phyloP scores from a whole-genome alignment of 495 filamentous ascomycete genomes.

The Neurospora hispaniola region DNA sequence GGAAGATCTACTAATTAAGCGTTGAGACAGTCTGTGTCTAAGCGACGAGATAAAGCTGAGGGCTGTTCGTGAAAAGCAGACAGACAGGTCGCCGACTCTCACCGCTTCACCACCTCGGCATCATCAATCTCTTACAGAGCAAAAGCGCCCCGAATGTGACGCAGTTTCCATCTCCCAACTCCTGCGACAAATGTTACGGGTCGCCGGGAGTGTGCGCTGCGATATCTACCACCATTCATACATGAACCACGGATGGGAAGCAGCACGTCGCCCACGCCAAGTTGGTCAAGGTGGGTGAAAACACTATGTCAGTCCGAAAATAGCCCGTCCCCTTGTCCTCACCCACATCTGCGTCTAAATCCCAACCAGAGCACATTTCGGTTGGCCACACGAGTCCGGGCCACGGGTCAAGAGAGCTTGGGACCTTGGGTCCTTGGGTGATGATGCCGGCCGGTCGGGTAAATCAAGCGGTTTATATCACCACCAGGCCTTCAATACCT shows the following conservation, averaged over 20 bases:
- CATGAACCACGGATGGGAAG: conserved; percentile 5
- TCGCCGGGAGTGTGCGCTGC: not conserved
- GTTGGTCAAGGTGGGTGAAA: conserved; percentile 2
- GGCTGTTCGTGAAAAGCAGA: not conserved
- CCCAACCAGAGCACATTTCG: conserved; percentile 4
- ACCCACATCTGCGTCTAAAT: not conserved
- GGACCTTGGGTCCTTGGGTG: not conserved
- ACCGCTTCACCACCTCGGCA: not conserved
- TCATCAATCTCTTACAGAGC: not conserved
- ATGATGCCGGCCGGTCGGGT: conserved; percentile 13
- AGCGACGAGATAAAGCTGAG: not conserved
- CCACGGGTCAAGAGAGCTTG: not conserved
- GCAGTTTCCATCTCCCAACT: conserved; percentile 3
- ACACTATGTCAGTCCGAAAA: conserved; percentile 21
- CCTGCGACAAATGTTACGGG: conserved; percentile 9
- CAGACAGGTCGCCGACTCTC: not conserved
- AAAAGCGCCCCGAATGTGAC: conserved; percentile 12
- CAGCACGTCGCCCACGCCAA: not conserved
- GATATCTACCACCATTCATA: conserved; percentile 11
- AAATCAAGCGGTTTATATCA: conserved; percentile 24
- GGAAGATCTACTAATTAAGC: not conserved
- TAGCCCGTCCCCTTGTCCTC: conserved; percentile 7
- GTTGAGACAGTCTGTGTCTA: not conserved
- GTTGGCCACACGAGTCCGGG: conserved; percentile 12
- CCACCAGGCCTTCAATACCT: conserved; percentile 12